Conservation (phyloP, 106 monocot species). For the Posidonia australis region DNA sequence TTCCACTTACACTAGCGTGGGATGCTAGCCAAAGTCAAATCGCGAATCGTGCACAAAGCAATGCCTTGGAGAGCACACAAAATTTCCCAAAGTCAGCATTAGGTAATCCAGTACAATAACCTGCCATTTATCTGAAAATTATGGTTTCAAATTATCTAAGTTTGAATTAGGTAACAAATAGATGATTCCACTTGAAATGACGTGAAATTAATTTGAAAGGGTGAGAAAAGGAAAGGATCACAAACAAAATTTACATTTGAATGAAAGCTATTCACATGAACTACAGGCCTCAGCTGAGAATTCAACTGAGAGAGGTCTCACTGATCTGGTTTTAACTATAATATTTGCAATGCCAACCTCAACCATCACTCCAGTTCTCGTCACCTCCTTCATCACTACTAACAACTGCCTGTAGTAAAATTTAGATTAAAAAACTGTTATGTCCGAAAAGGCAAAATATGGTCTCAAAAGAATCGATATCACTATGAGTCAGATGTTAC, state of each 20-base stretch:
- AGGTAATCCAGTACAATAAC: too few relatives aligned
- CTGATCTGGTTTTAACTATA: background rate
- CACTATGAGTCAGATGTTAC: constrained; percentile 9
- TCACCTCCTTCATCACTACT: constrained; percentile 60
- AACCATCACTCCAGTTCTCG: constrained; percentile 61
- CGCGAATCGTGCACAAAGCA: too few relatives aligned
- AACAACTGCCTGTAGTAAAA: constrained; percentile 37
- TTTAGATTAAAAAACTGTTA: background rate
- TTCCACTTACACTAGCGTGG: too few relatives aligned
- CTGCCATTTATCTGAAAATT: too few relatives aligned
- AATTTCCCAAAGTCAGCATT: too few relatives aligned
- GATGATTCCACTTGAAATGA: too few relatives aligned
- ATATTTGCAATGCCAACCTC: background rate
- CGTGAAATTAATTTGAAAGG: too few relatives aligned
- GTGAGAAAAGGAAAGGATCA: background rate
- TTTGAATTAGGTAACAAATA: too few relatives aligned
- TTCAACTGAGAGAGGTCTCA: background rate
- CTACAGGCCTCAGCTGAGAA: background rate
- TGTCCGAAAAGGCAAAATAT: background rate
- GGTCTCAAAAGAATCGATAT: background rate
- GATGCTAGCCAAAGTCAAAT: too few relatives aligned
- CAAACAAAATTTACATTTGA: constrained; percentile 12
- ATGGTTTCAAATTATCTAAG: too few relatives aligned
- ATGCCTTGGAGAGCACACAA: too few relatives aligned
- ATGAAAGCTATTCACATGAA: constrained; percentile 12